phyloP scores from a whole-genome alignment of 805 yeast genomes.

The Cyberlindnera lachancei region DNA sequence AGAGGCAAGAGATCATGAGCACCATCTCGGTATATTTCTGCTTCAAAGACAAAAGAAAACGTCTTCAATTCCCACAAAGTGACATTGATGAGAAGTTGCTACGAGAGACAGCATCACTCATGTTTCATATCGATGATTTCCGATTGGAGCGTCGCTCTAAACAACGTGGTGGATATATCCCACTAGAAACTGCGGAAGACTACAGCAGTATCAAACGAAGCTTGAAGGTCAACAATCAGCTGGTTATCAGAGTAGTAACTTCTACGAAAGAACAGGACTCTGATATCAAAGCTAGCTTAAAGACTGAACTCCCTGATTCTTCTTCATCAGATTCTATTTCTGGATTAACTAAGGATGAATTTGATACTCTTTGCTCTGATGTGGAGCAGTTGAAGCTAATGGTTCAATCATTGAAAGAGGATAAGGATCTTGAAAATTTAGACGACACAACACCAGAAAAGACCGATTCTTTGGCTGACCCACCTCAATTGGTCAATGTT shows the following conservation, averaged over 20 bases:
- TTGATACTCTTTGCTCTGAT: background rate
- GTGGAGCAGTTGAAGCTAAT: conserved; percentile 2
- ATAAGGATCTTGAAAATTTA: background rate
- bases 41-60: no score
- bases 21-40: no score
- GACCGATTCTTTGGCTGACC: background rate
- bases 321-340: background rate
- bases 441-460: background rate
- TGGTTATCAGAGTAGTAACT: conserved; percentile 7
- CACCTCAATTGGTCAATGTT: background rate
- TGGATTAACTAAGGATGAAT: background rate
- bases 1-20: no score
- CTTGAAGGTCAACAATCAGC: conserved; percentile 10
- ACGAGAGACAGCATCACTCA: no score
- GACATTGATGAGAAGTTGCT: no score
- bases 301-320: no score
- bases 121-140: no score
- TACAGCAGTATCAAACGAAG: conserved; percentile 9
- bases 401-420: background rate
- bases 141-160: conserved; percentile 11
- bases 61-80: no score
- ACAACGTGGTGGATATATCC: conserved; percentile 7
- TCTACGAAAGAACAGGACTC: background rate
- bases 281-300: background rate
- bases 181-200: conserved; percentile 4